Base-by-base conservation (phyloP, 257 asterid genomes). In the Agastache rugosa region DNA sequence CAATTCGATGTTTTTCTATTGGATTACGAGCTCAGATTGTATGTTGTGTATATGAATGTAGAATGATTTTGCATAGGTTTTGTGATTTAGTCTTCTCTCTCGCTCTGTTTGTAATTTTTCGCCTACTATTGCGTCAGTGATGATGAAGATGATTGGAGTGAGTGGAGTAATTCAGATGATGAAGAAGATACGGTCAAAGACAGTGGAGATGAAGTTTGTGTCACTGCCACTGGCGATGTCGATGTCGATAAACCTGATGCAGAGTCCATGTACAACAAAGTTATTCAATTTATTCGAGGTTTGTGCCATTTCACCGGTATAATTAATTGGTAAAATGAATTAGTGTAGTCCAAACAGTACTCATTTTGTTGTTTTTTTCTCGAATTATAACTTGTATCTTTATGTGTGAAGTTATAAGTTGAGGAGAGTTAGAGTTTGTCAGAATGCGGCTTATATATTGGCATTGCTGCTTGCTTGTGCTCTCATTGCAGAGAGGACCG, bases 401-500 rank as follows among this genome's bases (percentile, higher is more conserved):
- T 11, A 16, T 53, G 37, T n/a, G 8, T 15, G 48, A 35, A 67
- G 4, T 51, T 34, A 3, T 34, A 31, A 27, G 12, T 73, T 27
- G 34, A 19, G 42, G 63, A 8, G 35, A 45, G 48, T 39, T 22
- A 17, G 53, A 48, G 76, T 67, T 23, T 31, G 10, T 11, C 27
- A 20, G 19, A 34, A 12, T 62, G 42, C n/a, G 20, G 44, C 5
- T 73, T 34, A n/a, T n/a, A n/a, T n/a, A 42, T 71, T 53, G 19
- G 23, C 42, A 7, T 22, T 60, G 58, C 48, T 50, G 34, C 60
- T 58, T 80, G 59, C 35, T 39, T 39, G 11, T 58, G 60, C 4
- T 44, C 17, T n/a, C n/a, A n/a, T n/a, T 67, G 79, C 78, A 90
- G 95, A 71, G 55, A 50, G 67, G 71, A 45, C 71, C 58, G 83